Conservation (phyloP, 2,329 filamentous ascomycete genomes). For the Raffaelea deltoideospora region DNA sequence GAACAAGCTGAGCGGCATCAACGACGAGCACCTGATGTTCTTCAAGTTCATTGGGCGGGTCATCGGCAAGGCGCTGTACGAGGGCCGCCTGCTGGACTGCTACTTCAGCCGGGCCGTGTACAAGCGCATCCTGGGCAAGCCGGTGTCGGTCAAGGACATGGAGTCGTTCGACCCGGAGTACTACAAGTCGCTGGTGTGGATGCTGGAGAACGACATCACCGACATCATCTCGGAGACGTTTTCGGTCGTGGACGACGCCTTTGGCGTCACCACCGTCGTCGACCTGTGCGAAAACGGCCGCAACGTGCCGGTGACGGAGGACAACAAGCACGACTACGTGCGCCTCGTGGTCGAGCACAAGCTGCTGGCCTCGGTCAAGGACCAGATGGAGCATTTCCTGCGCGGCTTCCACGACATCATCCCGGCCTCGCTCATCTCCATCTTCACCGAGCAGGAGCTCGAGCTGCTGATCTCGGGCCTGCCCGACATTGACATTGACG, state of each 20-base stretch:
- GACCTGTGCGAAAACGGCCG: constrained; percentile 79
- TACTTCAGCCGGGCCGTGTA: constrained; percentile 98
- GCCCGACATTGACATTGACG: constrained; percentile 92
- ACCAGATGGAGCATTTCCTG: constrained; percentile 87
- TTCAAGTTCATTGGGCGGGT: constrained; percentile 99
- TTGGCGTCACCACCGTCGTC: constrained; percentile 75
- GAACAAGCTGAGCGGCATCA: constrained; percentile 85
- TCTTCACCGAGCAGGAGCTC: constrained; percentile 97
- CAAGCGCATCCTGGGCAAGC: constrained; percentile 89
- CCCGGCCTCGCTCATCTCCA: constrained; percentile 80
- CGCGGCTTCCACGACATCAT: constrained; percentile 98
- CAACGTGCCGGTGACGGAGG: constrained; percentile 86
- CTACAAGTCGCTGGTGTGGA: constrained; percentile 97
- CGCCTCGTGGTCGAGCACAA: constrained; percentile 89
- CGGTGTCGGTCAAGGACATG: constrained; percentile 97
- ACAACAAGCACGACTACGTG: constrained; percentile 98
- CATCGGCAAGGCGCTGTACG: constrained; percentile 95
- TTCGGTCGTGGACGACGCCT: constrained; percentile 83
- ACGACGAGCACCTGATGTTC: constrained; percentile 90
- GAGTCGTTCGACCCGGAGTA: constrained; percentile 97
- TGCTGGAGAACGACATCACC: constrained; percentile 95
- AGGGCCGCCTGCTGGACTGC: constrained; percentile 88
- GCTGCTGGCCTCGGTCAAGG: constrained; percentile 78
- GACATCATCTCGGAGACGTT: constrained; percentile 96
- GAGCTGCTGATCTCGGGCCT: constrained; percentile 93